Percentiles rank a stretch among this genome's conserved stretches.
Conservation (phyloP, 257 asterid genomes). For the Primulina huaijiensis region DNA sequence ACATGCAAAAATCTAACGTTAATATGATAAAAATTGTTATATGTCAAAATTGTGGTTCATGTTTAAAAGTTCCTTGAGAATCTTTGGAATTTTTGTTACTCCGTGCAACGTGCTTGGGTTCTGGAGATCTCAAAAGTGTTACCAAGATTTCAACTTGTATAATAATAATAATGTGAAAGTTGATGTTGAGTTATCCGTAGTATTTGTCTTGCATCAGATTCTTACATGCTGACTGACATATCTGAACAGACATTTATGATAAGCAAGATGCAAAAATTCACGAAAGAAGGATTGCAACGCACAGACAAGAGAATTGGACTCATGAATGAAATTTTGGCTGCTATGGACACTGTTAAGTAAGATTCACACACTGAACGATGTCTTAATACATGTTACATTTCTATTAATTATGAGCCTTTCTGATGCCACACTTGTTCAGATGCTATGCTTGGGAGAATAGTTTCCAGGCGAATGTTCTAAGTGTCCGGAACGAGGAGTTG, state of each 20-base stretch:
- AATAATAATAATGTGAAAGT: background rate
- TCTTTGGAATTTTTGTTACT: background rate
- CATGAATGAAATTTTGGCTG: constrained; percentile 95
- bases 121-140: background rate
- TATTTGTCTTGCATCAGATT: constrained; percentile 14
- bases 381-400: constrained; percentile 16
- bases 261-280: constrained; percentile 85
- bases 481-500: constrained; percentile 76
- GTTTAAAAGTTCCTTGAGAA: constrained; percentile 1
- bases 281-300: constrained; percentile 85
- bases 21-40: background rate
- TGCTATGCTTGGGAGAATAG: constrained; percentile 97
- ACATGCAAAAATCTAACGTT: too few relatives aligned
- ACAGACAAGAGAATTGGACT: constrained; percentile 97
- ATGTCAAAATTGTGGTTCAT: background rate
- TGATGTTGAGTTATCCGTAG: background rate
- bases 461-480: constrained; percentile 75
- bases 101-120: too few relatives aligned
- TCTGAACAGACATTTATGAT: constrained; percentile 66
- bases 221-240: constrained; percentile 24
- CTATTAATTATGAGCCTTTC: constrained; percentile 23
- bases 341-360: constrained; percentile 98
- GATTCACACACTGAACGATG: constrained; percentile 22
- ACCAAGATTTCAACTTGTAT: background rate
- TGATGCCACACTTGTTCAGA: constrained; percentile 45